Base-by-base conservation (phyloP, 306 rosid species). In the Lathyrus sativus region DNA sequence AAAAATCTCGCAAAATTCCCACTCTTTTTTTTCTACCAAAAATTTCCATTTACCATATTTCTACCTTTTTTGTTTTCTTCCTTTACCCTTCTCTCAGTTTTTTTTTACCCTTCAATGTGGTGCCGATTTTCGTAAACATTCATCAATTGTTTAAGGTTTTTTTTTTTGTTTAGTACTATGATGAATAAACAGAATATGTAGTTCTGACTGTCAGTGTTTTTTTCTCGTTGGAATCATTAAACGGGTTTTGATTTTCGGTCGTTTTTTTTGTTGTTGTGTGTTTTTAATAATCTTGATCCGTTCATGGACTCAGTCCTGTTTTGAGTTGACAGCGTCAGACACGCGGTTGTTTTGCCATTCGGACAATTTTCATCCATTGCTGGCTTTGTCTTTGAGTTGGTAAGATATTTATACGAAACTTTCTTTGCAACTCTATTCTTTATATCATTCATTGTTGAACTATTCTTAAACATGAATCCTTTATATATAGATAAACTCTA, bases 321-420 rank as follows among this genome's bases (percentile, higher is more conserved):
- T 72, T 28, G 17, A 22, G 76, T 76, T 70, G 80, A 70, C 76
- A 26, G 78, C 71, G 80, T 81, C 87, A 79, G 69, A 76, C 54
- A 65, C 83, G 84, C 84, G 79, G 48, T 61, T 83, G 11, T 26
- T 50, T 11, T 53, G 70, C 66, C 67, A 76, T 39, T 55, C 15
- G 41, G 71, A 33, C 70, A 75, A 43, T 3, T 39, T 54, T 58
- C 50, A 61, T 58, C 33, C n/a, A 18, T 73, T 73, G 74, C 56
- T 29, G 10, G 73, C 75, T 64, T 64, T 82, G 85, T 83, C 82
- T 73, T 73, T 75, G 73, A 78, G 76, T 79, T 58, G 87, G 88
- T 88, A 81, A 62, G 56, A 53, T 0, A 53, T 22, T 53, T 22
- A 3, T 17, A 50, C 1, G 84, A 74, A 68, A 26, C 44, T 61